Evolutionary conservation across 2,329 filamentous ascomycete species (phyloP).

Genomic region (Epicoccum nigrum): DNA sequence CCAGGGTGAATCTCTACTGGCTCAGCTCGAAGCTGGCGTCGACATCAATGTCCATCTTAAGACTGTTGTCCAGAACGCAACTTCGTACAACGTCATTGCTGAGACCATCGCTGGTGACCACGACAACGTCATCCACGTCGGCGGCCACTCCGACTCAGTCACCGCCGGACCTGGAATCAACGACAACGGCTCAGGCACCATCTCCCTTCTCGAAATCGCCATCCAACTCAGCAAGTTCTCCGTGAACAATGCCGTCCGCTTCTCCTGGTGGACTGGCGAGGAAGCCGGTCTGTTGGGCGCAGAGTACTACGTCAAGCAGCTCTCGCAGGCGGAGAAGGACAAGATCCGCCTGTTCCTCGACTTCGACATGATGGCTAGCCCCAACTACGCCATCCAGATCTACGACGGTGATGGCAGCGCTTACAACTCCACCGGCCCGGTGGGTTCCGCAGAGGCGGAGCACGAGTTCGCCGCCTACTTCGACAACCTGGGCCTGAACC

Average conservation of each 20-base stretch:
- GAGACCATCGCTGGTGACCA: slow-evolving; percentile 64
- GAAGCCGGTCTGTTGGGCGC: slow-evolving; percentile 68
- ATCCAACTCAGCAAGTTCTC: slow-evolving; percentile 71
- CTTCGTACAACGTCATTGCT: slow-evolving; percentile 62
- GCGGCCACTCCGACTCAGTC: slow-evolving; percentile 67
- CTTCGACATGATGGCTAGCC: slow-evolving; percentile 73
- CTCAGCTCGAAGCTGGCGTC: slow-evolving; percentile 56
- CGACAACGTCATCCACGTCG: slow-evolving; percentile 62
- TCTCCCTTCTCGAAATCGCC: slow-evolving; percentile 65
- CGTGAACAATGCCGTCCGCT: slow-evolving; percentile 71
- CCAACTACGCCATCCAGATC: slow-evolving; percentile 63
- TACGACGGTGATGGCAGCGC: slow-evolving; percentile 64
- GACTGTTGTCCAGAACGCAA: slow-evolving; percentile 32
- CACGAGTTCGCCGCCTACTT: slow-evolving; percentile 58
- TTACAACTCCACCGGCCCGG: slow-evolving; percentile 61
- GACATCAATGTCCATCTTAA: slow-evolving; percentile 35
- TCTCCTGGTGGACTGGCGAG: slow-evolving; percentile 69
- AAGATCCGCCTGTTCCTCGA: slow-evolving; percentile 72
- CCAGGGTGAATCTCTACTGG: slow-evolving; percentile 63
- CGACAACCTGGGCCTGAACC: slow-evolving; percentile 37
- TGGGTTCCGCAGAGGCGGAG: slow-evolving; percentile 72
- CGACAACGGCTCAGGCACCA: slow-evolving; percentile 74
- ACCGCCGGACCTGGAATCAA: slow-evolving; percentile 73
- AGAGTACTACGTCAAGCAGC: slow-evolving; percentile 60
- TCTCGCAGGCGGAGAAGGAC: slow-evolving; percentile 57